phyloP scores from a whole-genome alignment of 441 rosid genomes.

The Flueggea neowawraea region DNA sequence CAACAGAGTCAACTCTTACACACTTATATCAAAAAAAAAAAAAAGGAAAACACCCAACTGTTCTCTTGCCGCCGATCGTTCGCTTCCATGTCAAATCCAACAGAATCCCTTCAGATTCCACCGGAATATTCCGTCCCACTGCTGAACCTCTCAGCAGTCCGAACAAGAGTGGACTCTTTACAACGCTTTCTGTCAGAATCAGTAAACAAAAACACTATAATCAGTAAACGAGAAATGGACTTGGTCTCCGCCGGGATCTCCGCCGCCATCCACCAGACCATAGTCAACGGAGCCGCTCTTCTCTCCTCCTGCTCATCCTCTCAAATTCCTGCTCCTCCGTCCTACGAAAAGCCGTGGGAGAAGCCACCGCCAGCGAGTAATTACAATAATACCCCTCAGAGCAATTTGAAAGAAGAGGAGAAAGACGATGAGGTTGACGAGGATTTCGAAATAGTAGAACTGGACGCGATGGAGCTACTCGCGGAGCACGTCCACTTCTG shows the following conservation, averaged over 20 bases:
- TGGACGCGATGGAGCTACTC: conserved; percentile 56
- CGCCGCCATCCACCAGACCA: conserved; percentile 54
- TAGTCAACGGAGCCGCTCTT: conserved; percentile 60
- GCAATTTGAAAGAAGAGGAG: conserved; percentile 11
- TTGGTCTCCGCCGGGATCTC: conserved; percentile 55
- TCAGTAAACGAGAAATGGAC: conserved; percentile 44
- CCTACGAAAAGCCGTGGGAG: conserved; percentile 11
- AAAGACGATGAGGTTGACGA: conserved; percentile 15
- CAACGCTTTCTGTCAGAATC: conserved; percentile 49
- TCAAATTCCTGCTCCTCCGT: background rate
- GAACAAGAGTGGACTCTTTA: conserved; percentile 51
- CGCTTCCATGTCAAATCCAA: conserved; percentile 20
- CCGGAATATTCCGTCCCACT: conserved; percentile 37
- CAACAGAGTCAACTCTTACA: too few relatives aligned
- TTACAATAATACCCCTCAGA: background rate
- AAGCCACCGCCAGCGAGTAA: background rate
- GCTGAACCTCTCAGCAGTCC: conserved; percentile 38
- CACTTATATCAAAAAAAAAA: too few relatives aligned
- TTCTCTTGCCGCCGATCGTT: too few relatives aligned
- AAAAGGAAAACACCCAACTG: too few relatives aligned
- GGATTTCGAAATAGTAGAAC: conserved; percentile 43
- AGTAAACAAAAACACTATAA: conserved; percentile 35
- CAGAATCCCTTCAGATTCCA: background rate
- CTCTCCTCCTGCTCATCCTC: conserved; percentile 26
- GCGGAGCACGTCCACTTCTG: conserved; percentile 64